Base-by-base conservation (phyloP, 1,284 basidiomycete genomes). In the Cryptococcus sp. region DNA sequence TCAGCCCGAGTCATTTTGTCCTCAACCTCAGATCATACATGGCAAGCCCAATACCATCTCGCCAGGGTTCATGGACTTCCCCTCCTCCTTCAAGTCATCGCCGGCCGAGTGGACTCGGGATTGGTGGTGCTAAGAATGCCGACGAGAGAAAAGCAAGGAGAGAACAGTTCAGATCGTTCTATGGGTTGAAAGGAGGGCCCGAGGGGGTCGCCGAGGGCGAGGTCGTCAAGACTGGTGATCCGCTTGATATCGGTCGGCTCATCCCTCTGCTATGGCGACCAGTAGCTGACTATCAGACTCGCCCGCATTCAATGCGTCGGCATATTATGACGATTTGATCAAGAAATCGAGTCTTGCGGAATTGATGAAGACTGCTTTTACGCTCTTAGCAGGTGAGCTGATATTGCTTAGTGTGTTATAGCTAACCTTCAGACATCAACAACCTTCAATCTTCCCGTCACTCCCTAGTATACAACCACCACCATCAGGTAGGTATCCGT, bases 381-480 rank as follows among this genome's bases (percentile, higher is more conserved):
- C 50, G 7, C 55, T 76, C 3, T 60, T 60, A 13, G 53, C 64
- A 21, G 73, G 72, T 72, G 32, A 39, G 66, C 59, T 5, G 13
- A 2, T 10, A 14, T 3, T 37, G 25, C n/a, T n/a, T n/a, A n/a
- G n/a, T n/a, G n/a, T n/a, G n/a, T 24, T 13, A 50, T n/a, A 36
- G 41, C 47, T 32, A 31, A 50, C 28, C 13, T 24, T 4, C 50
- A 73, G 74, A 76, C 46, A 63, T 73, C 31, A 64, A 67, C 23
- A 63, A 66, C 37, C 57, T 76, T 36, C 64, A 74, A 49, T 65
- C 66, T 2, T 70, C 72, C 4, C 54, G 72, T 28, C 70, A 76
- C 53, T 62, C 63, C 28, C 56, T 76, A 7, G 74, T 76, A 16
- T 76, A 76, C 57, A 74, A 76, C 49, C 74, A 76, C 52, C 74